These are phyloP conservation scores for Zygosaccharomyces gambellarensis DNA, from an alignment of 805 yeast genomes.

Conservation along the genomic window DNA sequence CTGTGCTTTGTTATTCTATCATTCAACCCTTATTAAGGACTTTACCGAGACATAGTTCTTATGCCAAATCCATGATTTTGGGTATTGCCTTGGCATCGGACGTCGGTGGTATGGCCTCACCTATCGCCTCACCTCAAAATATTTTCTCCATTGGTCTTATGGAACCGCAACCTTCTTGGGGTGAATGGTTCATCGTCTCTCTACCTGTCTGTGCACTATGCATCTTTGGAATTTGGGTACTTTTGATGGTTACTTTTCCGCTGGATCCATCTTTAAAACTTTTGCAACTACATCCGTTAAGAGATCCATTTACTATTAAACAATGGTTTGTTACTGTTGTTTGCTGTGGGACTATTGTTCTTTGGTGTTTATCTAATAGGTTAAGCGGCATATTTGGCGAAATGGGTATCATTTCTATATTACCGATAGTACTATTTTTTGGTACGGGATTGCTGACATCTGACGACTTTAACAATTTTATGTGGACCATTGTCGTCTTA, in stretches of 20 bases:
- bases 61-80: slow-evolving; percentile 76
- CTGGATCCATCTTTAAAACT: slow-evolving; percentile 47
- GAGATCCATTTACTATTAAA: slow-evolving; percentile 62
- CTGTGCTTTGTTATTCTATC: slow-evolving; percentile 85
- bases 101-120: slow-evolving; percentile 95
- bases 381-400: slow-evolving; percentile 77
- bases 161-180: slow-evolving; percentile 84
- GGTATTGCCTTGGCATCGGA: slow-evolving; percentile 93
- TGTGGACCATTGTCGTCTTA: slow-evolving; percentile 92
- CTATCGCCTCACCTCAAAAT: slow-evolving; percentile 95
- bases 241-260: slow-evolving; percentile 62
- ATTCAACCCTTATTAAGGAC: slow-evolving; percentile 87
- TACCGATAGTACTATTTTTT: slow-evolving; percentile 86
- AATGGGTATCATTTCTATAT: slow-evolving; percentile 91
- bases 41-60: slow-evolving; percentile 69
- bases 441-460: slow-evolving; percentile 84
- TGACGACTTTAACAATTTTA: slow-evolving; percentile 90
- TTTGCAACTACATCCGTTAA: slow-evolving; percentile 43
- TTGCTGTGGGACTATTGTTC: slow-evolving; percentile 63
- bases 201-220: slow-evolving; percentile 70
- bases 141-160: slow-evolving; percentile 84
- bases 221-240: slow-evolving; percentile 65
- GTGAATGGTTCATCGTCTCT: slow-evolving; percentile 86
- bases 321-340: slow-evolving; percentile 75
- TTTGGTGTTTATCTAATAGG: slow-evolving; percentile 87